Base-by-base conservation (phyloP, 2,329 filamentous ascomycete genomes). In the Hymenoscyphus albidus region DNA sequence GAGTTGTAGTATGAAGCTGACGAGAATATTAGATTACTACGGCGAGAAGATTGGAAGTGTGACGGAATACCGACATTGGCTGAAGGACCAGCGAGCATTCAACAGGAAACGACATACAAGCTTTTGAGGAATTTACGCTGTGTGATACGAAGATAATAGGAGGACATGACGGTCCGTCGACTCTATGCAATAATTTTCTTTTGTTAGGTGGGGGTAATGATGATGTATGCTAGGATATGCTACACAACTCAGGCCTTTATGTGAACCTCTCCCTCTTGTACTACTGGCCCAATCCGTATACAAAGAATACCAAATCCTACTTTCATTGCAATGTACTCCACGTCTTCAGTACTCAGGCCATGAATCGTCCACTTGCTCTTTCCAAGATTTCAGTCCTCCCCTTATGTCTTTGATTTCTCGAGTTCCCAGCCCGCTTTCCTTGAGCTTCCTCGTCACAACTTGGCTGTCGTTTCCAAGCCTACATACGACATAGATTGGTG, bases 11-110 rank as follows among this genome's bases (percentile, higher is more conserved):
- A 35, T 62, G 84, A 91, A 97, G 0, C 93, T 94, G 63, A 71
- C 35, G 14, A 32, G 40, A 31, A 22, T 4, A 18, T 9, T 59
- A 55, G 95, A 99, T 77, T 99, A 97, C 79, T 99, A 99, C 74
- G 95, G 95, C 73, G 95, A 99, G 81, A 98, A 97, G 84, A 97
- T 99, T 73, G 91, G 91, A 61, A 97, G 93, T 73, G 92, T 98
- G 27, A 84, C 88, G 62, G 93, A 92, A 58, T 99, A 98, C 78
- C 83, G 95, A 73, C 89, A 92, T 77, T 99, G 95, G 95, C 80
- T 99, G 74, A 98, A 97, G 83, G 95, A 99, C 75, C 95, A 98
- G 82, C 85, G 94, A 68, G 94, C 93, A 10, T 99, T 97, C 80
- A 97, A 96, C 81, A 93, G 93, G 82, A 96, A 96, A 86, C 70